Percentiles rank a stretch among this genome's conserved stretches.
These are phyloP conservation scores for Beauveria bassiana DNA, from an alignment of 2,329 filamentous ascomycete genomes.

Conservation along the genomic window DNA sequence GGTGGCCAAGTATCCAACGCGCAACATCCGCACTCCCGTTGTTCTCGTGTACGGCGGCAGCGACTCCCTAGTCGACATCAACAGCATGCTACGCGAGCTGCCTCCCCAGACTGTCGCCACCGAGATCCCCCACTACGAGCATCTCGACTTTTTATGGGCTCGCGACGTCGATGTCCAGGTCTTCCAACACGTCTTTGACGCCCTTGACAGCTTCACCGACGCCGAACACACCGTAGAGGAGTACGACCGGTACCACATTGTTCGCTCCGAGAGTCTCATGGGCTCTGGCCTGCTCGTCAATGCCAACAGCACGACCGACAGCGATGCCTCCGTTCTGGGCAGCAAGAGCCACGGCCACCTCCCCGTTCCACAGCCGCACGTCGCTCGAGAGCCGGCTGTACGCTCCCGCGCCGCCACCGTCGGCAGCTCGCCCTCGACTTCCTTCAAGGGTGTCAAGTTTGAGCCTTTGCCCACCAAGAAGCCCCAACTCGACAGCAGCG, in stretches of 20 bases:
- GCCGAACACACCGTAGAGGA: constrained; percentile 52
- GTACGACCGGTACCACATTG: constrained; percentile 48
- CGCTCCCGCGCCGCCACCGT: constrained; percentile 9
- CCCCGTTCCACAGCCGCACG: constrained; percentile 18
- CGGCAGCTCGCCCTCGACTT: background rate
- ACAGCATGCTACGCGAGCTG: constrained; percentile 82
- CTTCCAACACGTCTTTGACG: constrained; percentile 86
- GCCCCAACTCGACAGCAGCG: background rate
- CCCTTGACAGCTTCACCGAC: constrained; percentile 63
- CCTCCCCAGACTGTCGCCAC: constrained; percentile 78
- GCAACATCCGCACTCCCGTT: constrained; percentile 93
- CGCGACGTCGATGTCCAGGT: constrained; percentile 75
- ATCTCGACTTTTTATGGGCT: constrained; percentile 95
- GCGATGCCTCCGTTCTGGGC: constrained; percentile 28
- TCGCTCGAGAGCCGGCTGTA: constrained; percentile 20
- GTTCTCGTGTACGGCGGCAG: constrained; percentile 89
- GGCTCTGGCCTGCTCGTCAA: constrained; percentile 26
- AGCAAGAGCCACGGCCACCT: constrained; percentile 14
- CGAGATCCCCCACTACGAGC: constrained; percentile 87
- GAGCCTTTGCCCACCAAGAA: background rate
- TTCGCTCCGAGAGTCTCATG: constrained; percentile 43
- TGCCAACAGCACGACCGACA: constrained; percentile 26
- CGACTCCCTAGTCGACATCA: constrained; percentile 90
- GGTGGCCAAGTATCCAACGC: constrained; percentile 90
- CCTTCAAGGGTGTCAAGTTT: background rate